Evolutionary conservation across 441 rosid species (phyloP), one percentile per base, ranked within the genome.

Genomic region (Populus trichocarpa): DNA sequence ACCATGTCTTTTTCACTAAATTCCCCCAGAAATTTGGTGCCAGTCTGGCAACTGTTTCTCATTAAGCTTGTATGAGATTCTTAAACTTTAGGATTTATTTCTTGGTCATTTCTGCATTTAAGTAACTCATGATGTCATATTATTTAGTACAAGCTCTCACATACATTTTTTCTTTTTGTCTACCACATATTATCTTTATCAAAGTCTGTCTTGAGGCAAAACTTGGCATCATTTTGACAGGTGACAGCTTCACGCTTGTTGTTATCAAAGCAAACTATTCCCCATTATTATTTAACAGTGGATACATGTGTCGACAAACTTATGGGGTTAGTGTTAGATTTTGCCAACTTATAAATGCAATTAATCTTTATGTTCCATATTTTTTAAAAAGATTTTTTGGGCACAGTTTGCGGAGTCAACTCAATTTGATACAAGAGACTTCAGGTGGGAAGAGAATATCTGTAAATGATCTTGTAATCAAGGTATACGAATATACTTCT

Each of bases 221-320:
- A 50, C 67, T 33, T 76, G 74, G 36, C 73, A 13, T 84, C 28
- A 57, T 66, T 46, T 80, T 77, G 80, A 84, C 86, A 96, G 98
- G 84, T 96, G 76, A 96, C 98, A 25, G 98, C 99, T 80, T 90
- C 96, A 59, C 95, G 99, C 75, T 88, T 96, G 82, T 78, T 93
- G 77, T 83, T 88, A 82, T 96, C 99, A 9, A 96, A 96, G 94
- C 99, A 96, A 80, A 94, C 97, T 11, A 93, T 96, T 85, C 99
- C 99, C 72, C 99, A 96, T 82, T 86, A 94, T 85, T 96, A 96
- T 84, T 73, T 96, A 75, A 91, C 98, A 3, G 99, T 94, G 10
- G 99, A 96, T 88, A 78, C 95, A 79, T 88, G 94, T 79, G 99
- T 94, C 76, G 98, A 94, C 93, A 93, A 88, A 86, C 93, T 96